Evolutionary conservation across 2,329 filamentous ascomycete species (phyloP), one percentile per base, ranked within the genome.

Genomic region (Fusarium torreyae): DNA sequence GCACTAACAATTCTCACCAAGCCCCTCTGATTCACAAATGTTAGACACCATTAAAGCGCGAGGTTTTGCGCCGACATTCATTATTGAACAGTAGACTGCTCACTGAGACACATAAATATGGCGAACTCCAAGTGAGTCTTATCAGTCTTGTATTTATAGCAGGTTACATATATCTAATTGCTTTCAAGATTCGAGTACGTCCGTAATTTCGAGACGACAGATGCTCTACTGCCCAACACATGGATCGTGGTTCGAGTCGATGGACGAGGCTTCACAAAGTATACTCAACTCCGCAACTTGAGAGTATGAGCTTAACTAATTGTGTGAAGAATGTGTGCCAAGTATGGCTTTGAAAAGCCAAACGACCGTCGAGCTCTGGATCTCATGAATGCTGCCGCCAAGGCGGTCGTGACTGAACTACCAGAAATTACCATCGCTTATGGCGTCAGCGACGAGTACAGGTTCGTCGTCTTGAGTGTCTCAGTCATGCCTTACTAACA

Each of bases 181-280:
- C 7, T 51, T 43, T 24, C 38, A 67, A 97, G 93, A 81, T 98
- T 94, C 78, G 94, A 97, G 82, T 99, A 99, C 80, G 95, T 98
- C 68, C 93, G 93, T 78, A 81, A 84, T 48, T 98, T 98, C 76
- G 96, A 99, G 85, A 92, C 92, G 76, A 83, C 90, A 8, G 94
- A 98, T 77, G 81, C 82, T 46, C 83, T 99, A 40, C 86, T 98
- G 22, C 93, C 91, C 55, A 97, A 97, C 77, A 98, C 95, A 26
- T 99, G 94, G 94, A 92, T 98, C 58, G 94, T 98, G 20, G 90
- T 99, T 57, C 91, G 96, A 63, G 91, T 99, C 75, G 96, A 99
- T 81, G 96, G 96, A 24, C 88, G 95, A 69, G 94, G 94, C 18
- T 99, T 99, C 81, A 96, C 94, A 75, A 98, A 97, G 94, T 97